phyloP scores from a whole-genome alignment of 257 asterid species.

The Penstemon newberryi region DNA sequence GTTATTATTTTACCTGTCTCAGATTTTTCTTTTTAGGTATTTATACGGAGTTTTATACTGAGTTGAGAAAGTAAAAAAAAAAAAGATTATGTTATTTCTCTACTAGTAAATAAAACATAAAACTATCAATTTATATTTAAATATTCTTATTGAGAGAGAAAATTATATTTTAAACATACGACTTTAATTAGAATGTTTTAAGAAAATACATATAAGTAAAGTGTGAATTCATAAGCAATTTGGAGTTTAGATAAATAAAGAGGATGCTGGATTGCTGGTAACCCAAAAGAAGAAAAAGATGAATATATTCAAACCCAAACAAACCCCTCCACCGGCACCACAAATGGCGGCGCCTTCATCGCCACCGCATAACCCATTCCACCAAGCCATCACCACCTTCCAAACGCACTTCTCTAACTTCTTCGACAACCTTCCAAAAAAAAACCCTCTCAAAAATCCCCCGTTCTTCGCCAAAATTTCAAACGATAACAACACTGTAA shows the following conservation, averaged over 20 bases:
- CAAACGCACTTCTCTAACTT: slow-evolving; percentile 64
- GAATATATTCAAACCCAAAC: slow-evolving; percentile 56
- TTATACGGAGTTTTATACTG: too few species aligned
- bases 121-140: too few species aligned
- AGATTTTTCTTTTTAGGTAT: too few species aligned
- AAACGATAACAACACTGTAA: slow-evolving; percentile 25
- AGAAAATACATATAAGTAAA: background rate
- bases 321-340: slow-evolving; percentile 26
- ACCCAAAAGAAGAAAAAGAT: slow-evolving; percentile 28
- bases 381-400: slow-evolving; percentile 56
- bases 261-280: too few species aligned
- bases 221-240: background rate
- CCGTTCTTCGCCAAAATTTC: slow-evolving; percentile 51
- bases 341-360: slow-evolving; percentile 32
- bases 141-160: too few species aligned
- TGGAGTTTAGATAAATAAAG: background rate
- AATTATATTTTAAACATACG: too few species aligned
- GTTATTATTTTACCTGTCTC: too few species aligned
- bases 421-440: slow-evolving; percentile 36
- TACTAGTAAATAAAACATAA: too few species aligned
- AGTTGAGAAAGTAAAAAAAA: too few species aligned
- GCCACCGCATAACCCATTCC: slow-evolving; percentile 50
- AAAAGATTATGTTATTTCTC: too few species aligned
- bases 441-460: slow-evolving; percentile 30
- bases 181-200: background rate